A percentile compares a stretch with the other conserved stretches of the same genome.
Evolutionary conservation across 169 alveolate species (phyloP).

Genomic region (Plasmodium ovale): DNA sequence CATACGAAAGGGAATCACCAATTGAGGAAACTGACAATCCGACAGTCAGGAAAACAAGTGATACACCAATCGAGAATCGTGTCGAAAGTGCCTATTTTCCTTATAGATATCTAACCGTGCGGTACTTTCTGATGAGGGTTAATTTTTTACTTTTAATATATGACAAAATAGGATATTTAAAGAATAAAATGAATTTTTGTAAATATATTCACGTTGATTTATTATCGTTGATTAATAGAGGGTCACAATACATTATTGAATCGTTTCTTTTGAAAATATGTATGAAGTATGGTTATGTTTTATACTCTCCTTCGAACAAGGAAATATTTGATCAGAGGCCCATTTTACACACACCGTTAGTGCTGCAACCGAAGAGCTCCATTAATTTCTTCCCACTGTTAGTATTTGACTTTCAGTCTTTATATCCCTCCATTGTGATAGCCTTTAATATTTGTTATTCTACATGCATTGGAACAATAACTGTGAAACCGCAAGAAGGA

Average conservation of each 20-base stretch:
- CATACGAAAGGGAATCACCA: neutral
- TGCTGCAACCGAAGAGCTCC: slow-evolving; percentile 93
- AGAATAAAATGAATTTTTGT: slow-evolving; percentile 70
- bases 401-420: slow-evolving; percentile 95
- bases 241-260: slow-evolving; percentile 79
- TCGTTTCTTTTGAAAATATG: slow-evolving; percentile 74
- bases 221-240: slow-evolving; percentile 77
- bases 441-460: slow-evolving; percentile 96
- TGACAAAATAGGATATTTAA: slow-evolving; percentile 76
- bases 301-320: slow-evolving; percentile 76
- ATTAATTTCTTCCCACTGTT: slow-evolving; percentile 95
- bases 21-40: too few species aligned
- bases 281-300: slow-evolving; percentile 57
- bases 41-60: too few species aligned
- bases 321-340: slow-evolving; percentile 89
- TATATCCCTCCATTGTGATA: slow-evolving; percentile 96
- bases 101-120: slow-evolving; percentile 60
- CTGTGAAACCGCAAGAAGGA: slow-evolving; percentile 26
- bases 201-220: slow-evolving; percentile 76
- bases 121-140: slow-evolving; percentile 40
- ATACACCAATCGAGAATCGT: too few species aligned
- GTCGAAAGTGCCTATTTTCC: slow-evolving; percentile 57
- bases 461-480: slow-evolving; percentile 86
- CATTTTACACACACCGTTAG: slow-evolving; percentile 89
- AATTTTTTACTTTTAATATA: slow-evolving; percentile 64